phyloP scores from a whole-genome alignment of 2,329 filamentous ascomycete species.

The Cladophialophora chaetospira region DNA sequence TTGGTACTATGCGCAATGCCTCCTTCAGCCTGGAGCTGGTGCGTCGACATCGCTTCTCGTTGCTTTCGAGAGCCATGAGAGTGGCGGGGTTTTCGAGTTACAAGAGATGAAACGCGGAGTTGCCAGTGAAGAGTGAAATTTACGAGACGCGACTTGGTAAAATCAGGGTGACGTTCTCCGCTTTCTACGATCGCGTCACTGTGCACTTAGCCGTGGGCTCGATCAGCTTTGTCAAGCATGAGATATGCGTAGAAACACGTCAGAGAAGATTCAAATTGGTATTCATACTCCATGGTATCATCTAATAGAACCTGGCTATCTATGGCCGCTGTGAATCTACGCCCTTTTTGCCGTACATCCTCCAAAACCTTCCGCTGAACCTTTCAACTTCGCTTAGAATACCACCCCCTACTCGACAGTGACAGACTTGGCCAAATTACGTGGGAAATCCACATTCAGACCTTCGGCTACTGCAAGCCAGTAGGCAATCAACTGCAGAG shows the following conservation, averaged over 20 bases:
- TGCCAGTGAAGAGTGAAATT: neutral
- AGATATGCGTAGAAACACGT: no score
- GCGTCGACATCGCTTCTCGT: constrained; percentile 11
- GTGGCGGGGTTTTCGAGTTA: no score
- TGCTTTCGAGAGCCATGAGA: neutral
- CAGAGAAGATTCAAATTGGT: neutral
- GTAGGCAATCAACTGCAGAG: constrained; percentile 96
- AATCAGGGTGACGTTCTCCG: no score
- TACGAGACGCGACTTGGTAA: no score
- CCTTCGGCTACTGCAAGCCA: constrained; percentile 97
- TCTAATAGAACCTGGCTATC: neutral
- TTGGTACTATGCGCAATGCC: neutral
- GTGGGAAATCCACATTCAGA: constrained; percentile 96
- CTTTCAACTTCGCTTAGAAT: neutral
- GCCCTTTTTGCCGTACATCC: neutral
- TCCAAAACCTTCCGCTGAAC: neutral
- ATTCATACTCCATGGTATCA: neutral
- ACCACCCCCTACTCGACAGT: constrained; percentile 74
- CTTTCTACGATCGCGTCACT: neutral
- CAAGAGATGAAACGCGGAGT: neutral
- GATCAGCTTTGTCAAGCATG: no score
- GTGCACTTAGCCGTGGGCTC: no score
- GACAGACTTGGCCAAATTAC: constrained; percentile 98
- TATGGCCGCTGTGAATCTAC: neutral
- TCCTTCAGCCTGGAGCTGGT: neutral